phyloP scores from a whole-genome alignment of 2,329 filamentous ascomycete species.

The Colletotrichum agaves region DNA sequence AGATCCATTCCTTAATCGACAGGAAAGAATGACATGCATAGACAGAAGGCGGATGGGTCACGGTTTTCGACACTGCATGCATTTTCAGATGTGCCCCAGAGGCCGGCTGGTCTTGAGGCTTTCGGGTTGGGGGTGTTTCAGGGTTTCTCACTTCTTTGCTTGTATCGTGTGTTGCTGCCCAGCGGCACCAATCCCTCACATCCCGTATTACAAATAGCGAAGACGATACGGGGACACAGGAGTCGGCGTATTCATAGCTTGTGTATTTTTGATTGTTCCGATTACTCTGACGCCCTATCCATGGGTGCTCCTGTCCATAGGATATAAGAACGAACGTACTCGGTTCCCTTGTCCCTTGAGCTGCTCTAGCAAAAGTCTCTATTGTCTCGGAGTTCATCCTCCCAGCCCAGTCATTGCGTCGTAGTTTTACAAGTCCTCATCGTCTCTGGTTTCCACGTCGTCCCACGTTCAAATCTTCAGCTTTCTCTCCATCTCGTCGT shows the following conservation, averaged over 20 bases:
- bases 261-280: constrained; percentile 40
- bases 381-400: constrained; percentile 7
- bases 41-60: constrained; percentile 10
- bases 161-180: constrained; percentile 11
- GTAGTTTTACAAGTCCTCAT: constrained; percentile 29
- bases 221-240: constrained; percentile 40
- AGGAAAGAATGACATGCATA: constrained; percentile 23
- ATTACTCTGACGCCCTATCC: constrained; percentile 36
- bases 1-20: constrained; percentile 24
- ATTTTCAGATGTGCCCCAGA: constrained; percentile 30
- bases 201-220: constrained; percentile 38
- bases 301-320: constrained; percentile 34
- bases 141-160: constrained; percentile 32
- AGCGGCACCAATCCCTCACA: constrained; percentile 10
- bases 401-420: constrained; percentile 17
- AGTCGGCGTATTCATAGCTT: constrained; percentile 42
- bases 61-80: constrained; percentile 25
- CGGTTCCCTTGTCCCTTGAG: constrained; percentile 24
- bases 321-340: constrained; percentile 36
- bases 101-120: constrained; percentile 32
- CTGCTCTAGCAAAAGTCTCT: constrained; percentile 13
- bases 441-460: constrained; percentile 31
- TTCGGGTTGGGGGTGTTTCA: constrained; percentile 22
- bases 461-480: constrained; percentile 72
- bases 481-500: constrained; percentile 94